Base-by-base conservation (phyloP, 2,329 filamentous ascomycete genomes). In the Colletotrichum orbiculare region DNA sequence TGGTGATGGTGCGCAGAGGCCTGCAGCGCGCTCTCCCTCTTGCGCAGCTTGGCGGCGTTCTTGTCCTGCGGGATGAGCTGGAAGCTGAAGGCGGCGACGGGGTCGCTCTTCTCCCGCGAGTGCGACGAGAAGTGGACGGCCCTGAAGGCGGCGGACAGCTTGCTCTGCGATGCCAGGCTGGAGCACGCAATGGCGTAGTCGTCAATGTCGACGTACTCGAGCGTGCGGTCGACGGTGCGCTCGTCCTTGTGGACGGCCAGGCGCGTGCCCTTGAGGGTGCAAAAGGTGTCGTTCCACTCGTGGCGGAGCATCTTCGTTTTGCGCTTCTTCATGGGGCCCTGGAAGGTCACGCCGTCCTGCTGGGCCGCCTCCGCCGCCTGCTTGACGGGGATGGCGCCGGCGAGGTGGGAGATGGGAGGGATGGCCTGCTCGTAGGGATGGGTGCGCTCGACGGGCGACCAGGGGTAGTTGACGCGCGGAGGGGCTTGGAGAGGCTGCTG, bases 261-360 rank as follows among this genome's bases (percentile, higher is more conserved):
- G 35, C 87, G 86, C 34, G 89, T 92, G 64, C 91, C 91, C 72
- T 89, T 89, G 68, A 97, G 89, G 34, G 92, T 93, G 76, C 96
- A 96, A 81, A 95, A 96, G 71, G 93, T 91, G 75, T 96, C 92
- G 73, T 94, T 89, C 94, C 94, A 97, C 80, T 97, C 94, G 77
- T 97, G 92, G 47, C 93, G 92, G 66, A 97, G 87, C 82, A 97
- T 89, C 73, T 89, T 89, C 39, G 91, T 96, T 81, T 93, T 93
- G 74, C 95, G 92, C 84, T 97, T 97, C 84, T 93, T 94, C 89
- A 99, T 97, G 78, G 90, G 94, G 2, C 96, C 96, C 54, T 92
- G 87, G 77, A 94, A 92, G 39, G 87, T 87, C 68, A 91, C 79
- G 61, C 88, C 87, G 57, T 83, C 76, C 25, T 76, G 75, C 71